Base-by-base conservation (phyloP, 441 rosid species). In the Erodium moschatum region DNA sequence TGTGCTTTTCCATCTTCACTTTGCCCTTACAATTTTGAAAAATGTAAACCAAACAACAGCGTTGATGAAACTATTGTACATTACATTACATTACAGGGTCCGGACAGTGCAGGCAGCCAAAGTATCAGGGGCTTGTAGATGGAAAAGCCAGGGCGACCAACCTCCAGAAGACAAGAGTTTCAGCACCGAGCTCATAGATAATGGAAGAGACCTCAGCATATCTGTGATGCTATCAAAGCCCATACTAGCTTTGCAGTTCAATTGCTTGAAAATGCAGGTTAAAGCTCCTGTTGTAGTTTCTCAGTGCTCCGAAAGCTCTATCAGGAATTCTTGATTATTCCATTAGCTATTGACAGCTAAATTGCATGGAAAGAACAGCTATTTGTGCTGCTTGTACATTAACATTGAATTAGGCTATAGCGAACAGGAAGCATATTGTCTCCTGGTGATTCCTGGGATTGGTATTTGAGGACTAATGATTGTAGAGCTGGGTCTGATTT, bases 181-280 rank as follows among this genome's bases (percentile, higher is more conserved):
- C 31, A 16, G 62, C 46, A 67, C 64, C 7, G 74, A 73, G 68
- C 42, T 18, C 12, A 38, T 0, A 6, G 84, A 83, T 61, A 77
- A 75, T 56, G 81, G 54, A 50, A 75, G 75, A 58, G 78, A 68
- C 71, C 74, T 85, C 69, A 81, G 86, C 77, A 58, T 79, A 69
- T 84, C 86, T 0, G 86, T 94, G 61, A 77, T 94, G 96, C 75
- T 87, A 63, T 94, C 97, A 4, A 87, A 80, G 72, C 99, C 99
- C 67, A 70, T 94, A 63, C 42, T 94, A 52, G 96, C 99, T 69
- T 81, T 94, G 78, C 83, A 88, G 72, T 85, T 94, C 73, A 86
- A 72, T 62, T 69, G 81, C 80, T 78, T 91, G 74, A 87, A 81
- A 79, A 91, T 94, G 99, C 80, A 75, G 76, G 99, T 94, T 58